phyloP scores from a whole-genome alignment of 2,329 filamentous ascomycete species.

The Pseudocercospora eumusae region DNA sequence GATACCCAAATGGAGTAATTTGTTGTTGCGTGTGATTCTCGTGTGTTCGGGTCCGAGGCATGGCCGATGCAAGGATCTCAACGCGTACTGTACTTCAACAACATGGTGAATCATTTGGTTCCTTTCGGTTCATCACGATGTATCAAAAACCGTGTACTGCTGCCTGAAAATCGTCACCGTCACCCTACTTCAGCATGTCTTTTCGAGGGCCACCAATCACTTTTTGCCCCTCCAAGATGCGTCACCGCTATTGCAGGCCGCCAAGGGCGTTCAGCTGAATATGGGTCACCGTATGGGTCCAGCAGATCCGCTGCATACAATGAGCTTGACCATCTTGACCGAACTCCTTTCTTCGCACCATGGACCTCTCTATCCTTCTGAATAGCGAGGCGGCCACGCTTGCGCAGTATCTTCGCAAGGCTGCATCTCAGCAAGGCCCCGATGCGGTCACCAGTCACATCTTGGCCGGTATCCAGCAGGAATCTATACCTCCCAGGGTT shows the following conservation, averaged over 20 bases:
- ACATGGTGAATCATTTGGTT: no score
- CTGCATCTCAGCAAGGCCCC: conserved; percentile 2
- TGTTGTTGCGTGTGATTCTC: not conserved
- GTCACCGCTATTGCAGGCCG: not conserved
- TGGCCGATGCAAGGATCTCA: not conserved
- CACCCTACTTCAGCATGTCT: not conserved
- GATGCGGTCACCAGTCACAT: conserved; percentile 23
- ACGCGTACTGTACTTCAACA: not conserved
- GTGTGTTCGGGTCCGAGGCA: not conserved
- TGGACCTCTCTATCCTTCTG: conserved; percentile 18
- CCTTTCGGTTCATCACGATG: not conserved
- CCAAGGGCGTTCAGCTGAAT: not conserved
- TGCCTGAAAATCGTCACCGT: not conserved
- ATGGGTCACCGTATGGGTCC: not conserved
- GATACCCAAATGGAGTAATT: not conserved
- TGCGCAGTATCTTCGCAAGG: conserved; percentile 17
- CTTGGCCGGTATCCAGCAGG: conserved; percentile 17
- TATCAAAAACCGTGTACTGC: not conserved
- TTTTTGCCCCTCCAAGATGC: not conserved
- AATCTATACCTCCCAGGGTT: conserved; percentile 27
- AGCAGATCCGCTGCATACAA: not conserved
- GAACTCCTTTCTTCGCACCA: not conserved
- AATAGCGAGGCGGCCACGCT: conserved; percentile 13
- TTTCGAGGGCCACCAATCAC: not conserved
- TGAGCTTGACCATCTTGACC: not conserved